Conservation (phyloP, 495 filamentous ascomycete genomes). For the Daldinia vernicosa region DNA sequence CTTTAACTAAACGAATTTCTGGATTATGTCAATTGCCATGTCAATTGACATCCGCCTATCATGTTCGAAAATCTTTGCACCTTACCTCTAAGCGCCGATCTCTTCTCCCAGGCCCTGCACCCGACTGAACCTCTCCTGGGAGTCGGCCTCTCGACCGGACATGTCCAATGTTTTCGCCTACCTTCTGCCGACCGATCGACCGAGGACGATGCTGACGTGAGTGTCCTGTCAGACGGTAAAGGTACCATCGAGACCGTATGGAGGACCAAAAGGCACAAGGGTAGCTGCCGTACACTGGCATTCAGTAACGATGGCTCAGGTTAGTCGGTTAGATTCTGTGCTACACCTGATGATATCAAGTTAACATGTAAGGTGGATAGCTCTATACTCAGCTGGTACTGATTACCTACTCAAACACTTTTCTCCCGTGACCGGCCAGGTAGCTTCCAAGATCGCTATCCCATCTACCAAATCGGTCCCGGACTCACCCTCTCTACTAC, state of each 20-base stretch:
- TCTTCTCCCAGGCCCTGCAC: conserved; percentile 90
- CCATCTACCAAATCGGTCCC: conserved; percentile 55
- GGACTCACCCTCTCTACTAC: conserved; percentile 80
- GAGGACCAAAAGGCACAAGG: conserved; percentile 89
- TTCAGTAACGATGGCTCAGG: conserved; percentile 79
- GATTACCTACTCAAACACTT: conserved; percentile 92
- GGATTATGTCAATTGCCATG: conserved; percentile 1
- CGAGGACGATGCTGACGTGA: conserved; percentile 57
- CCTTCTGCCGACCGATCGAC: conserved; percentile 63
- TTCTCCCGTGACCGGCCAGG: conserved; percentile 77
- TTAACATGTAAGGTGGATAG: conserved; percentile 43
- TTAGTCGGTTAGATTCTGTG: conserved; percentile 36
- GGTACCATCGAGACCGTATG: conserved; percentile 83
- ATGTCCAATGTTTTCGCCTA: conserved; percentile 86
- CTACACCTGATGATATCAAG: not conserved
- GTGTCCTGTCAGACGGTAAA: conserved; percentile 67
- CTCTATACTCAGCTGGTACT: conserved; percentile 86
- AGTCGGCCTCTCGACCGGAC: conserved; percentile 83
- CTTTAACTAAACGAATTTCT: not conserved
- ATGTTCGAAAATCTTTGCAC: conserved; percentile 89
- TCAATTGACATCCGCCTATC: conserved; percentile 9
- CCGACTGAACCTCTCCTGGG: conserved; percentile 83
- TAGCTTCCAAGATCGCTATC: conserved; percentile 78
- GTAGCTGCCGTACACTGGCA: conserved; percentile 81
- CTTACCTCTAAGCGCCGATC: conserved; percentile 83